Conservation (phyloP, 2,329 filamentous ascomycete species). For the Parafenestella ontariensis region DNA sequence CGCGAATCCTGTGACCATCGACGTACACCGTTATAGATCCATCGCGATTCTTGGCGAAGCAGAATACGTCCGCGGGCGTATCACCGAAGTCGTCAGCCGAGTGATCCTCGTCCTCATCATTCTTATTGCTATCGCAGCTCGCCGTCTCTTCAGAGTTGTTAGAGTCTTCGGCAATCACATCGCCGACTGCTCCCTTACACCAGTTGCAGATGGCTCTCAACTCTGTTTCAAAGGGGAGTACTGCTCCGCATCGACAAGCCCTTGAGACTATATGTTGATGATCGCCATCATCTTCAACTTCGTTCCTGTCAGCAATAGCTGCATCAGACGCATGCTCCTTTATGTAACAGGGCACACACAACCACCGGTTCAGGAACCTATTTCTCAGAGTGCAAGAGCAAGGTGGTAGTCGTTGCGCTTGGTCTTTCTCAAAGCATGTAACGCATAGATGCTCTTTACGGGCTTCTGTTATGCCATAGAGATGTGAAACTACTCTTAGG, state of each 20-base stretch:
- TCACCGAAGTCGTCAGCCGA: slow-evolving; percentile 6
- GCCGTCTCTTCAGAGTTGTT: not conserved
- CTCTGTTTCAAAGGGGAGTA: not conserved
- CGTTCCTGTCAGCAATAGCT: not conserved
- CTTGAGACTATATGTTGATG: not conserved
- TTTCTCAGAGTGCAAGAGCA: slow-evolving; percentile 27
- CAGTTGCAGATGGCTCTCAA: slow-evolving; percentile 12
- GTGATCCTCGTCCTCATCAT: slow-evolving; percentile 7
- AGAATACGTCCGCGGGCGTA: not conserved
- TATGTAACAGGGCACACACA: slow-evolving; percentile 21
- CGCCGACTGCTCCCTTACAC: slow-evolving; percentile 10
- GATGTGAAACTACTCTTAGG: slow-evolving; percentile 8
- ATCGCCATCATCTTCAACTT: not conserved
- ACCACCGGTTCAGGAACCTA: slow-evolving; percentile 27
- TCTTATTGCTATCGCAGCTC: not conserved
- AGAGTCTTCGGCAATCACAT: not conserved
- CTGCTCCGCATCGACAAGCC: slow-evolving; percentile 7
- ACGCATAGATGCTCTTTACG: slow-evolving; percentile 20
- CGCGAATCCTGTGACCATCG: not conserved
- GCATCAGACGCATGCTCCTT: slow-evolving; percentile 1
- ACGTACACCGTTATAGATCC: slow-evolving; percentile 5
- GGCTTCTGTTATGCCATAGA: not conserved
- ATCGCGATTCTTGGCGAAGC: slow-evolving; percentile 7
- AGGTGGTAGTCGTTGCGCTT: not conserved
- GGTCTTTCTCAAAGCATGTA: slow-evolving; percentile 14